Evolutionary conservation across 2,329 filamentous ascomycete genomes (phyloP), one percentile per base, ranked within the genome.

Genomic region (Fusarium sp.): DNA sequence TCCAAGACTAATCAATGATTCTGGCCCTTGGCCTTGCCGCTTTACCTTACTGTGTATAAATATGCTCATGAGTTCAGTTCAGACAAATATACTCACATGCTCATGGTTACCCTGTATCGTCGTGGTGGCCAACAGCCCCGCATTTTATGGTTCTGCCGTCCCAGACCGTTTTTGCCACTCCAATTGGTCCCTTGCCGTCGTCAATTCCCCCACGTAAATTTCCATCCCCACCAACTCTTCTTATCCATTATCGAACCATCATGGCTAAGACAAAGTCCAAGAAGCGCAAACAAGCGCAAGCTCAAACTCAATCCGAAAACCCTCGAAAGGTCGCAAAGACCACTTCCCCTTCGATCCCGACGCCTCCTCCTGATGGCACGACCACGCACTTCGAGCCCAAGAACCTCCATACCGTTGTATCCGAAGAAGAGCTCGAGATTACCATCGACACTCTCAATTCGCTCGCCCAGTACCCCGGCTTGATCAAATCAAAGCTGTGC

Each of bases 401-500:
- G 73, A 88, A 78, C 53, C 80, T 90, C 7, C 82, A 85, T 57
- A 84, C 86, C 1, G 80, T 91, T 65, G 84, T 89, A n/a, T 89
- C 89, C 4, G 83, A 85, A 20, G 90, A 92, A 72, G 91, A 93
- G 70, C 84, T 93, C 60, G 91, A 92, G 49, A 88, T 92, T 62
- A 85, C 90, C 3, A 84, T 92, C 62, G 91, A 93, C 36, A 92
- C 90, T 0, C 84, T 93, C 33, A 83, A 82, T 4, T 85, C 87
- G 0, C 84, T 93, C 15, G 81, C 90, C 1, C 81, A 87, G 63
- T 86, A 92, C 69, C 91, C 91, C 0, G 81, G 80, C 27, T 76
- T 92, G 27, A 92, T 91, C 78, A 93, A 93, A 79, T 89, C 89
- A 1, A 92, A 92, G 76, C 85, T 84, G 29, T 93, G 91, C 81